Evolutionary conservation across 2,329 filamentous ascomycete species (phyloP), one percentile per base, ranked within the genome.

Genomic region (Penicillium sp.): DNA sequence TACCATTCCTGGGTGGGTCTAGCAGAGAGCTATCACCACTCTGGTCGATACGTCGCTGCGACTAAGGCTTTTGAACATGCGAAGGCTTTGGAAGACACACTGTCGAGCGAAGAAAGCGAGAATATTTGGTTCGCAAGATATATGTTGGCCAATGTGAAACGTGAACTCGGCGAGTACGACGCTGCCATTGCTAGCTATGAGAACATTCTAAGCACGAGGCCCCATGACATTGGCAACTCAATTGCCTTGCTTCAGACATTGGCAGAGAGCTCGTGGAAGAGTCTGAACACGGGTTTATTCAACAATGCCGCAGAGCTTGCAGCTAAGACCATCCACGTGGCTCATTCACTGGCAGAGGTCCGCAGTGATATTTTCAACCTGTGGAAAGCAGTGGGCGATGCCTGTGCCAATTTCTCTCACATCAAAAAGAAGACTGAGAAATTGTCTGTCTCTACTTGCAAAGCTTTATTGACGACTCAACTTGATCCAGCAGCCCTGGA

Each of bases 1-100:
- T 98, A 98, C 69, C 90, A 99, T 75, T 96, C 91, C 0, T 99
- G 93, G 86, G 90, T 99, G 25, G 95, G 95, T 1, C 82, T 99
- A 1, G 95, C 93, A n/a, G 95, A 99, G 77, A 96, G 92, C 69
- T 99, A 99, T 69, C 90, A 97, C 71, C 95, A 91, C 65, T 96
- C 93, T 16, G 93, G 95, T 10, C 85, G 93, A 61, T 96, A 96
- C 69, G 90, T 97, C 58, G 93, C 95, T n/a, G 93, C 95, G 0
- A 91, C 90, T 3, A 93, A 95, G 69, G 92, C 95, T 0, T 95
- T 98, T 64, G 81, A 90, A 33, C 90, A 96, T 69, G 95, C 93
- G 0, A 88, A 93, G 69, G 85, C 84, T 53, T 81, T 96, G 4
- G 90, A 93, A 61, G 81, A 85, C 27, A 80, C 82, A 1, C 73